Conservation (phyloP, 2,329 filamentous ascomycete genomes). For the Daldinia eschscholtzii region DNA sequence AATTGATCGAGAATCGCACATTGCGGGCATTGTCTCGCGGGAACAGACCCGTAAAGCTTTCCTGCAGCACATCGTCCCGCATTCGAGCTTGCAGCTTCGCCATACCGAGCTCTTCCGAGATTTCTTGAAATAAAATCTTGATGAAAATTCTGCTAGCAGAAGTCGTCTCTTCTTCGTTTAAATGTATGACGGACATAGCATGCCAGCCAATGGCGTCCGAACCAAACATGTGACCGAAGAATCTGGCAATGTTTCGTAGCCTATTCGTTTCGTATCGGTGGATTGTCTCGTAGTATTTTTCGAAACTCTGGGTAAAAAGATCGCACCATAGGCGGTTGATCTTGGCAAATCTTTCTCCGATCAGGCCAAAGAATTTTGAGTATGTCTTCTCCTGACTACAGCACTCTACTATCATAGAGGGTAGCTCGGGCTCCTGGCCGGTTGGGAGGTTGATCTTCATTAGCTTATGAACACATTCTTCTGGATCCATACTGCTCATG, state of each 20-base stretch:
- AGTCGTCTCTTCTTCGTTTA: slow-evolving; percentile 97
- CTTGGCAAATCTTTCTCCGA: slow-evolving; percentile 95
- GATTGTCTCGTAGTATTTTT: slow-evolving; percentile 96
- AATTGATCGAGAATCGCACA: slow-evolving; percentile 97
- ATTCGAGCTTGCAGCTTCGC: slow-evolving; percentile 81
- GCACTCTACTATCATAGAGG: slow-evolving; percentile 97
- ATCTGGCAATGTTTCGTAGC: slow-evolving; percentile 91
- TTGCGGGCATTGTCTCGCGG: slow-evolving; percentile 90
- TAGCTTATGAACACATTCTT: slow-evolving; percentile 97
- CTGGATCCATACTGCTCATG: slow-evolving; percentile 94
- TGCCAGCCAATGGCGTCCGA: slow-evolving; percentile 95
- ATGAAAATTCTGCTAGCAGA: slow-evolving; percentile 97
- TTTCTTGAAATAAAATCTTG: slow-evolving; percentile 96
- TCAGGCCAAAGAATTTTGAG: slow-evolving; percentile 95
- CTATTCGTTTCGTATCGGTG: slow-evolving; percentile 97
- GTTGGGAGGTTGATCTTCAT: slow-evolving; percentile 92
- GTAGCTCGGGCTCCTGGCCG: slow-evolving; percentile 89
- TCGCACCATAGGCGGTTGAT: slow-evolving; percentile 95
- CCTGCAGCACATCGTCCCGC: slow-evolving; percentile 81
- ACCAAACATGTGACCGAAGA: slow-evolving; percentile 92
- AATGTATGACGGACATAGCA: slow-evolving; percentile 82
- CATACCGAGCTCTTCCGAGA: slow-evolving; percentile 88
- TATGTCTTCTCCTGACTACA: slow-evolving; percentile 97
- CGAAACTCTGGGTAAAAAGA: slow-evolving; percentile 90
- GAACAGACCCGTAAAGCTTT: slow-evolving; percentile 87